phyloP scores from a whole-genome alignment of 2,329 filamentous ascomycete genomes.

The Alternaria ethzedia region DNA sequence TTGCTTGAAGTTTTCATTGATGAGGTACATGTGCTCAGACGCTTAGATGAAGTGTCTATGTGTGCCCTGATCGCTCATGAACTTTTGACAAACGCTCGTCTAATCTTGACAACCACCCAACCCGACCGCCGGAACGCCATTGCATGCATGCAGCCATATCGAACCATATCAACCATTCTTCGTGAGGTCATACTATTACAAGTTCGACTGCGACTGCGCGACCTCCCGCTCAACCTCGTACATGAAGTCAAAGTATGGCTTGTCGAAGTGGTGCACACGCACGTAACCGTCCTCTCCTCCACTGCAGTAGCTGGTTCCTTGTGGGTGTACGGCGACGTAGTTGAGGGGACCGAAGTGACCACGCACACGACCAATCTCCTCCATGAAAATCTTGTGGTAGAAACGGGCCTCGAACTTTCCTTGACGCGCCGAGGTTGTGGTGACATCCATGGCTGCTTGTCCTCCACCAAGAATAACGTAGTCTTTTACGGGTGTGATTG shows the following conservation, averaged over 20 bases:
- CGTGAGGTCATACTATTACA: slow-evolving; percentile 35
- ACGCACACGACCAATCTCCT: slow-evolving; percentile 95
- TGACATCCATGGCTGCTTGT: slow-evolving; percentile 98
- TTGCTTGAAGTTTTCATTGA: slow-evolving; percentile 12
- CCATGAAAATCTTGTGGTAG: slow-evolving; percentile 99
- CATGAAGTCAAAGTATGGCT: slow-evolving; percentile 97
- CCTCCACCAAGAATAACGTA: slow-evolving; percentile 98
- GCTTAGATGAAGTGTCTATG: slow-evolving; percentile 6
- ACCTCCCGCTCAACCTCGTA: slow-evolving; percentile 95
- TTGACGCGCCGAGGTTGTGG: slow-evolving; percentile 88
- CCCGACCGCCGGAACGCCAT: slow-evolving; percentile 44
- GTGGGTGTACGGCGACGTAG: slow-evolving; percentile 92
- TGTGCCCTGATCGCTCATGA: slow-evolving; percentile 12
- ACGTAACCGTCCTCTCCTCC: slow-evolving; percentile 99
- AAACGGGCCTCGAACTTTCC: slow-evolving; percentile 99
- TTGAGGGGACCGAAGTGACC: slow-evolving; percentile 97
- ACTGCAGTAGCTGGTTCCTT: slow-evolving; percentile 89
- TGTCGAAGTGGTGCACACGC: slow-evolving; percentile 97
- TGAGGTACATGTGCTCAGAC: slow-evolving; percentile 7
- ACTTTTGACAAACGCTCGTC: slow-evolving; percentile 19
- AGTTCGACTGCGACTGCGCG: slow-evolving; percentile 44
- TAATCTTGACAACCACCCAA: slow-evolving; percentile 18
- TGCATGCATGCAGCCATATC: slow-evolving; percentile 43
- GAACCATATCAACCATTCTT: slow-evolving; percentile 21
- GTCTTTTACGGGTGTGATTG: slow-evolving; percentile 94